A percentile compares a stretch with the other conserved stretches of the same genome.
phyloP scores from a whole-genome alignment of 306 rosid genomes.

The Casuarina cunninghamiana region DNA sequence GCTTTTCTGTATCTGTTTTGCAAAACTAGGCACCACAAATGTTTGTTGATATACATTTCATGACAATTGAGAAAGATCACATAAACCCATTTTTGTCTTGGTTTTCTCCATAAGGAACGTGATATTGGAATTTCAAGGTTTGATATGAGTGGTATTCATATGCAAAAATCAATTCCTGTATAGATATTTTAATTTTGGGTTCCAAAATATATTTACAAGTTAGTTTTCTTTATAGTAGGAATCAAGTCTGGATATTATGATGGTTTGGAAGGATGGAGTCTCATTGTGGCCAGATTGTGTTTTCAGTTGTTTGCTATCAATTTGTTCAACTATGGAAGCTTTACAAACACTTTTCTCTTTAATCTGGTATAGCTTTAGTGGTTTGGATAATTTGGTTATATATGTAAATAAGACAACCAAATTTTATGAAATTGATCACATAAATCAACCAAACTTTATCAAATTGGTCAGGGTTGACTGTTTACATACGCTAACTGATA shows the following conservation, averaged over 20 bases:
- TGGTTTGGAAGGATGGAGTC: not conserved
- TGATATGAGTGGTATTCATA: not conserved
- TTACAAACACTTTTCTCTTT: not conserved
- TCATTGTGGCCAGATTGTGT: too few relatives aligned
- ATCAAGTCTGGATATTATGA: not conserved
- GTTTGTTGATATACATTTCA: not conserved
- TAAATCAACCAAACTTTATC: too few relatives aligned
- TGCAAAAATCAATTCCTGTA: not conserved
- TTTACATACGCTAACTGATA: too few relatives aligned
- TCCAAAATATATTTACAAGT: not conserved
- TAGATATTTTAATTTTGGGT: not conserved
- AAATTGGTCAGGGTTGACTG: too few relatives aligned
- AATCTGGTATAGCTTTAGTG: not conserved
- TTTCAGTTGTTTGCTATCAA: not conserved
- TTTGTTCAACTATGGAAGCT: not conserved
- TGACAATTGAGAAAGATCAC: not conserved
- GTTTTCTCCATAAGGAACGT: not conserved
- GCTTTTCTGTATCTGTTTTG: slow-evolving; percentile 19
- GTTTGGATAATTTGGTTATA: not conserved
- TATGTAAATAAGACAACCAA: too few relatives aligned
- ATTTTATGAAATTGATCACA: too few relatives aligned
- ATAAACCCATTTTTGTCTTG: not conserved
- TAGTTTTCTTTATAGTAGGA: not conserved
- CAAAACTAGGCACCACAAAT: not conserved
- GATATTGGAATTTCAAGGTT: not conserved